Percentiles rank a stretch among this genome's conserved stretches.
Evolutionary conservation across 495 filamentous ascomycete species (phyloP).

Genomic region (Trichocladium antarcticum): DNA sequence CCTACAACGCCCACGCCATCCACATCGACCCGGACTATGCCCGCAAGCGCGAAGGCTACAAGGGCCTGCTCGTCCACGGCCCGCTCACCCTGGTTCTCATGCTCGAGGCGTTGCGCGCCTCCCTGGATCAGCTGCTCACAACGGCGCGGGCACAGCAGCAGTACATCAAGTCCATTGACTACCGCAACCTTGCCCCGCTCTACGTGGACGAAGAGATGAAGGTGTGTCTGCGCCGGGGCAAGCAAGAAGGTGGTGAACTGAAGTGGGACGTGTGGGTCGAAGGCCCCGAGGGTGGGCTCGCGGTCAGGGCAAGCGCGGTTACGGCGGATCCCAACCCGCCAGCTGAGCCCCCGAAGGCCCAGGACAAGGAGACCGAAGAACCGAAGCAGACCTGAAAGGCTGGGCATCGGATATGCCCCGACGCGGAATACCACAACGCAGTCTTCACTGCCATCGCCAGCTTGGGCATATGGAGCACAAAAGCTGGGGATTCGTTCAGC

Average conservation of each 20-base stretch:
- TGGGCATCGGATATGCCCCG: too few relatives aligned
- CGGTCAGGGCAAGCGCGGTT: slow-evolving; percentile 43
- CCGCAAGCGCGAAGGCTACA: slow-evolving; percentile 59
- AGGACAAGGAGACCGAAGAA: too few relatives aligned
- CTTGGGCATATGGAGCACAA: too few relatives aligned
- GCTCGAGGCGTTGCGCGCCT: slow-evolving; percentile 45
- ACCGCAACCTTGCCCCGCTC: slow-evolving; percentile 72
- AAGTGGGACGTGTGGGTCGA: slow-evolving; percentile 60
- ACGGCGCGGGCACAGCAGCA: slow-evolving; percentile 7
- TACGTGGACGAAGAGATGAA: slow-evolving; percentile 56
- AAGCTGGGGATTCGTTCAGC: too few relatives aligned
- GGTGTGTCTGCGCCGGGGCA: slow-evolving; percentile 40
- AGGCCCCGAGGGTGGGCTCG: slow-evolving; percentile 44
- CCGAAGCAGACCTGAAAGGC: too few relatives aligned
- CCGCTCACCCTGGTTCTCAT: slow-evolving; percentile 71
- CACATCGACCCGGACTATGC: slow-evolving; percentile 70
- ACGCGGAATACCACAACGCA: too few relatives aligned
- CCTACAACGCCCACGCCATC: slow-evolving; percentile 76
- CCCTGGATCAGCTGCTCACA: background rate
- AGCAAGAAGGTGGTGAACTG: slow-evolving; percentile 3
- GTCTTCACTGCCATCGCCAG: too few relatives aligned
- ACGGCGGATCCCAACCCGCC: too few relatives aligned
- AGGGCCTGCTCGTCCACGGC: slow-evolving; percentile 69
- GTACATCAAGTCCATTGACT: slow-evolving; percentile 48
- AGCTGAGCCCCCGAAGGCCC: too few relatives aligned